Conservation (phyloP, 257 asterid species). For the Mitragyna speciosa region DNA sequence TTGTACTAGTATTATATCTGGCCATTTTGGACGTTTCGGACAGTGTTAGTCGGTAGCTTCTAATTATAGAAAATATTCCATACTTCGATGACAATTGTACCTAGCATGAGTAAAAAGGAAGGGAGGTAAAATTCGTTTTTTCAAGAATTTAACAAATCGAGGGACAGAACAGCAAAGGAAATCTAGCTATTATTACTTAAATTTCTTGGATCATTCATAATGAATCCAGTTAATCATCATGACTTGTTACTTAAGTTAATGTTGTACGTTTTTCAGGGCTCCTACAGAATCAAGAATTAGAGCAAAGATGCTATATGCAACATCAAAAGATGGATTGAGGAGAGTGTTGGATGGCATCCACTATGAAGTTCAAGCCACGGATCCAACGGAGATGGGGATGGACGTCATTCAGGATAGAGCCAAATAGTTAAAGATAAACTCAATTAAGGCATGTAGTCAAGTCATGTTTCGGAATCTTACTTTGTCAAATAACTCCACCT, state of each 20-base stretch:
- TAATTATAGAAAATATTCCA: no score
- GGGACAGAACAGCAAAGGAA: not conserved
- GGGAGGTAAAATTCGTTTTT: not conserved
- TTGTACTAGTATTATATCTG: no score
- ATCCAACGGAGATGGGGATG: constrained; percentile 87
- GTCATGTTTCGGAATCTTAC: constrained; percentile 28
- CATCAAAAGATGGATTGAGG: constrained; percentile 74
- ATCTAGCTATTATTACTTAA: not conserved
- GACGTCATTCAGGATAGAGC: constrained; percentile 73
- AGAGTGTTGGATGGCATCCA: constrained; percentile 79
- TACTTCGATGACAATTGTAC: no score
- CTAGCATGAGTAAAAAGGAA: no score
- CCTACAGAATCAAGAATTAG: constrained; percentile 78
- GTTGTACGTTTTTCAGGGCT: constrained; percentile 42
- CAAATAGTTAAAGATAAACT: constrained; percentile 21
- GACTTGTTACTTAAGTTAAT: not conserved
- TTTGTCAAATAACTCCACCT: constrained; percentile 41
- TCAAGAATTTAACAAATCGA: not conserved
- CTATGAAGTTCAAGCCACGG: constrained; percentile 91
- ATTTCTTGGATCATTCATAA: not conserved
- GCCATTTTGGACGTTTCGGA: no score
- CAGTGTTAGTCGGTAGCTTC: no score
- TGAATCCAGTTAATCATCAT: no score
- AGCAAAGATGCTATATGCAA: constrained; percentile 86
- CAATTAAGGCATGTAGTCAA: constrained; percentile 2